Conservation (phyloP, 2,329 filamentous ascomycete genomes). For the Sporothrix schenckii region DNA sequence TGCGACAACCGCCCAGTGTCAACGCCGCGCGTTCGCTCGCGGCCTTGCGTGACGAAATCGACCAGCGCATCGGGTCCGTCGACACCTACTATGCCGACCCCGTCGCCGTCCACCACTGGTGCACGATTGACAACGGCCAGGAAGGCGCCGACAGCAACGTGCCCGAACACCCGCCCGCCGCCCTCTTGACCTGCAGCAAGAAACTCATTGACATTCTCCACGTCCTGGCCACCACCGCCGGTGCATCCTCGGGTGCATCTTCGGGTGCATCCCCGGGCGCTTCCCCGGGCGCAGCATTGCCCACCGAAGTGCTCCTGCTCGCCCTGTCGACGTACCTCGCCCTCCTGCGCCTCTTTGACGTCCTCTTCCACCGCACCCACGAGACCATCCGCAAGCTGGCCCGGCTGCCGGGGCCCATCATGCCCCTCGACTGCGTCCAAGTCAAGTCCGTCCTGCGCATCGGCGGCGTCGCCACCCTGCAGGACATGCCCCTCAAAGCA, state of each 20-base stretch:
- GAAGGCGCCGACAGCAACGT: background rate
- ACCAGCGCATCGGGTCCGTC: background rate
- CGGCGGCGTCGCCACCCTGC: background rate
- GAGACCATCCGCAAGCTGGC: background rate
- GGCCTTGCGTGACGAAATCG: slow-evolving; percentile 15
- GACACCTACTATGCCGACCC: slow-evolving; percentile 14
- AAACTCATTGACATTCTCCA: background rate
- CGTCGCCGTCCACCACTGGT: background rate
- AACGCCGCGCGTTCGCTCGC: background rate
- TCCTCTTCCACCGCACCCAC: slow-evolving; percentile 7
- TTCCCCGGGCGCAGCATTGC: background rate
- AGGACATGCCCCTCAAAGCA: slow-evolving; percentile 16
- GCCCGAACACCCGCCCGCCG: background rate
- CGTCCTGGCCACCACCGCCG: background rate
- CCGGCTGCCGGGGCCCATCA: background rate
- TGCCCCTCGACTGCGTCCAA: background rate
- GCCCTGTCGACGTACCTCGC: slow-evolving; percentile 11
- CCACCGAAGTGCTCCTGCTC: background rate
- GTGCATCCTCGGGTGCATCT: too few species aligned
- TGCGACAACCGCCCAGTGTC: background rate
- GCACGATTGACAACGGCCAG: background rate
- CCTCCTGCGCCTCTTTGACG: slow-evolving; percentile 12
- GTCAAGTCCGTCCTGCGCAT: slow-evolving; percentile 24
- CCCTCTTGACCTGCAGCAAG: background rate
- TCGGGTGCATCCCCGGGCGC: too few species aligned